Base-by-base conservation (phyloP, 2,329 filamentous ascomycete species). In the Penicillium crustosum region DNA sequence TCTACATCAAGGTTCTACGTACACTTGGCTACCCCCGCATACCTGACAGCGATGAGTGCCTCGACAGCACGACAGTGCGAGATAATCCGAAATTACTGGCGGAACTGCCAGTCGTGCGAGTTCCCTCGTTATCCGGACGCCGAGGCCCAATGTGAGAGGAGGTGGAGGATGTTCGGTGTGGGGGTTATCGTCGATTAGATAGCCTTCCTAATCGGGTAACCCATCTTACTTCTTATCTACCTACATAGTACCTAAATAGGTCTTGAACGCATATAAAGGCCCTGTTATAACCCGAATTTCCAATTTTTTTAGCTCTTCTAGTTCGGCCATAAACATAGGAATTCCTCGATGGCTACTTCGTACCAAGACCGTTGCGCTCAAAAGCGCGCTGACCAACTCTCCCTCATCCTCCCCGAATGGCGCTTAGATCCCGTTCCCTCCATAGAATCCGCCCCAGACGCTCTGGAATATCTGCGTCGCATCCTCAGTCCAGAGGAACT, bases 11-110 rank as follows among this genome's bases (percentile, higher is more conserved):
- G 66, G 6, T 77, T 74, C 57, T 78, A 77, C 58, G 71, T 75
- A 33, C 75, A 78, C 54, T 63, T 79, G 61, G 76, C 75, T 1
- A 70, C 71, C 0, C 68, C 73, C 0, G 74, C 73, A 0, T 78
- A 75, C 47, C 55, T 79, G 4, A 71, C 73, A 0, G 75, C 71
- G 0, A 75, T 77, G 59, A 66, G 75, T 36, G 75, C 74, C 1
- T 72, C 61, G 6, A 69, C 66, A 0, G 33, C 27, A 0, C 54
- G 60, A 13, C 75, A 79, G 23, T 77, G 76, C 45, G 67, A 71
- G 5, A 60, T 70, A 3, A 65, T 79, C 15, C 66, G 74, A 7
- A 58, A 51, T 0, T 79, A 78, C 53, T 79, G 76, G 77, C 65
- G 60, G 19, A 73, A 74, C 41, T 79, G 76, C 56, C 70, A 66